These are phyloP conservation scores for Breynia disticha DNA, from an alignment of 441 rosid species.

Conservation along the genomic window DNA sequence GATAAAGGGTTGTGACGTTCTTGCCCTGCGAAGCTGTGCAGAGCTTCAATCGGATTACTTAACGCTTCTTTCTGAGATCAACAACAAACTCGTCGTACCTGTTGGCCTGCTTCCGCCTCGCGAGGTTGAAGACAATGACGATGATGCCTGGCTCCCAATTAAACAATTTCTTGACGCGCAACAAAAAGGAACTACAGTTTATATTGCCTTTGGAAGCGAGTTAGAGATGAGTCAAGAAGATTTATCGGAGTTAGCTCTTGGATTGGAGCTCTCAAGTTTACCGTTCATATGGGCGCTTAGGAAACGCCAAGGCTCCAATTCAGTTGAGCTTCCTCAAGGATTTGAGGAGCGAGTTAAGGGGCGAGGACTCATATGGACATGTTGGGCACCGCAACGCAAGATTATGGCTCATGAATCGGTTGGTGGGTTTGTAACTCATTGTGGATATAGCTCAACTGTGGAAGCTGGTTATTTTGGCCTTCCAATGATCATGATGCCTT, in stretches of 20 bases:
- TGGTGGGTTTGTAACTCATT: slow-evolving; percentile 9
- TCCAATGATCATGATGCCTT: slow-evolving; percentile 7
- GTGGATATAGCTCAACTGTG: slow-evolving; percentile 14
- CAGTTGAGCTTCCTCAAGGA: slow-evolving; percentile 11
- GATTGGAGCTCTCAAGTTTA: slow-evolving; percentile 5
- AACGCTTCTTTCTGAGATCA: slow-evolving; percentile 4
- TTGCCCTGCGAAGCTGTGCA: slow-evolving; percentile 14
- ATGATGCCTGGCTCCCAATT: not conserved
- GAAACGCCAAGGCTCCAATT: not conserved
- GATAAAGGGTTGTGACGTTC: slow-evolving; percentile 6
- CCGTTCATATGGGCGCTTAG: slow-evolving; percentile 19
- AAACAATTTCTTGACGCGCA: not conserved
- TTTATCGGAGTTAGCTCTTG: not conserved
- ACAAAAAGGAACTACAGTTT: not conserved
- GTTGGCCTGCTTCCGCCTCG: slow-evolving; percentile 15
- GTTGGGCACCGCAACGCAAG: slow-evolving; percentile 18
- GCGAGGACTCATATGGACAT: slow-evolving; percentile 11
- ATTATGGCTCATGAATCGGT: slow-evolving; percentile 11
- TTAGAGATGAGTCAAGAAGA: not conserved
- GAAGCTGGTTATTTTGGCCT: slow-evolving; percentile 5
- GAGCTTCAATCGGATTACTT: slow-evolving; percentile 25
- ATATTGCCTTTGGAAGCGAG: not conserved
- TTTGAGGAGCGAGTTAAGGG: slow-evolving; percentile 15
- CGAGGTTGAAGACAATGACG: not conserved
- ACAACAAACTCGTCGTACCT: slow-evolving; percentile 17